phyloP scores from a whole-genome alignment of 2,329 filamentous ascomycete species.

The Didymellaceae sp. region DNA sequence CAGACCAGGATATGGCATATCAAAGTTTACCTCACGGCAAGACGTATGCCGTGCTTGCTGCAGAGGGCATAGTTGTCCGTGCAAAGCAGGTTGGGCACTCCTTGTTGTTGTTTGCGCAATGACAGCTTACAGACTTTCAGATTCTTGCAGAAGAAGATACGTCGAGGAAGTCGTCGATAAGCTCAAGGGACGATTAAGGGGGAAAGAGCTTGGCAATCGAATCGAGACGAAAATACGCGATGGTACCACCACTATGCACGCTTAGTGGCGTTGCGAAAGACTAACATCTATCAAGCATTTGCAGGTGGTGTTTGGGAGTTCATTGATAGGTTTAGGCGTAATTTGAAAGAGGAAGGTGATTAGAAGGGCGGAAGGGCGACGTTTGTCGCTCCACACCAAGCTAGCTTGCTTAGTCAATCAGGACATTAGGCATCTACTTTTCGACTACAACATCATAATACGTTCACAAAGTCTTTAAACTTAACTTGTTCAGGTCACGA shows the following conservation, averaged over 20 bases:
- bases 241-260: no score
- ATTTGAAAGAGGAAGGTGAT: neutral
- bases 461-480: neutral
- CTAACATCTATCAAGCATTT: no score
- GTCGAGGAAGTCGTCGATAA: conserved; percentile 6
- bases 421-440: conserved; percentile 7
- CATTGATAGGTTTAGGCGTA: neutral
- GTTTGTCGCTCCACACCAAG: neutral
- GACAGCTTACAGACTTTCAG: neutral
- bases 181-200: neutral
- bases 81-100: neutral
- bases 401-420: conserved; percentile 18
- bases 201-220: neutral
- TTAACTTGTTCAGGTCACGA: conserved; percentile 3
- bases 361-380: conserved; percentile 17
- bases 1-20: conserved; percentile 13
- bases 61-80: conserved; percentile 11
- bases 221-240: no score
- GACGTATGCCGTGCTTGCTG: conserved; percentile 13
- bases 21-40: conserved; percentile 13
- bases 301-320: neutral
- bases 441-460: neutral
- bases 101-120: rapidly evolving
- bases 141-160: conserved; percentile 7
- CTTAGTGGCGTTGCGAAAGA: no score